phyloP scores from a whole-genome alignment of 2,329 filamentous ascomycete genomes.

The Colletotrichum magnum region DNA sequence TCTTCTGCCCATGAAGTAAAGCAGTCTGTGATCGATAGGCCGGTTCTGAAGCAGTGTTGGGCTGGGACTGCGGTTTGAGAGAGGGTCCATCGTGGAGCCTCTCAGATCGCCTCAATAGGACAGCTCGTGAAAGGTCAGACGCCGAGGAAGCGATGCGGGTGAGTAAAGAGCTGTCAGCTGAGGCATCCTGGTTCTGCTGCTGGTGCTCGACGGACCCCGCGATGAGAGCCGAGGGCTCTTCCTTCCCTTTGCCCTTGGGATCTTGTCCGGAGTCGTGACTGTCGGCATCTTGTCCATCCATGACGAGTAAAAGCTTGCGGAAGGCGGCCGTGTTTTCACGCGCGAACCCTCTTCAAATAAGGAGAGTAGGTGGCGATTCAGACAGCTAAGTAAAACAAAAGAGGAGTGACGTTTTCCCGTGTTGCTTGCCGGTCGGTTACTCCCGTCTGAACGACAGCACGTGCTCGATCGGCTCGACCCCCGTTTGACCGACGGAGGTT shows the following conservation, averaged over 20 bases:
- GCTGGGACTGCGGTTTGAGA: constrained; percentile 10
- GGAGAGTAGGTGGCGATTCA: too few relatives aligned
- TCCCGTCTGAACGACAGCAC: not conserved
- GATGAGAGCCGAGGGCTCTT: not conserved
- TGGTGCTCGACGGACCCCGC: not conserved
- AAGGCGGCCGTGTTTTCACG: too few relatives aligned
- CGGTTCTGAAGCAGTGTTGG: constrained; percentile 3
- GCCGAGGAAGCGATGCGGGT: constrained; percentile 25
- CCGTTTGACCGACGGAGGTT: not conserved
- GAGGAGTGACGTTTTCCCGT: not conserved
- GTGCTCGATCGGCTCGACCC: constrained; percentile 4
- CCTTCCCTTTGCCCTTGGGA: constrained; percentile 26
- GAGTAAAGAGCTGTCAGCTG: constrained; percentile 4
- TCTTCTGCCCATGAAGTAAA: not conserved
- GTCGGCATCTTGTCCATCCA: constrained; percentile 2
- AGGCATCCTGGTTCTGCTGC: constrained; percentile 4
- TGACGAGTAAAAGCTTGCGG: not conserved
- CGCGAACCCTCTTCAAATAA: too few relatives aligned
- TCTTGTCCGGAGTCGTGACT: not conserved
- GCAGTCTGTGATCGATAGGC: not conserved
- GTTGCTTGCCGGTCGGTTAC: not conserved
- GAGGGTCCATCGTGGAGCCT: not conserved
- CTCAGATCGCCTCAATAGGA: constrained; percentile 9
- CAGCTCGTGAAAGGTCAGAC: constrained; percentile 21
- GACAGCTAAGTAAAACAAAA: not conserved